These are phyloP conservation scores for Lepidium didymum DNA, from an alignment of 345 rosid species.

Conservation along the genomic window DNA sequence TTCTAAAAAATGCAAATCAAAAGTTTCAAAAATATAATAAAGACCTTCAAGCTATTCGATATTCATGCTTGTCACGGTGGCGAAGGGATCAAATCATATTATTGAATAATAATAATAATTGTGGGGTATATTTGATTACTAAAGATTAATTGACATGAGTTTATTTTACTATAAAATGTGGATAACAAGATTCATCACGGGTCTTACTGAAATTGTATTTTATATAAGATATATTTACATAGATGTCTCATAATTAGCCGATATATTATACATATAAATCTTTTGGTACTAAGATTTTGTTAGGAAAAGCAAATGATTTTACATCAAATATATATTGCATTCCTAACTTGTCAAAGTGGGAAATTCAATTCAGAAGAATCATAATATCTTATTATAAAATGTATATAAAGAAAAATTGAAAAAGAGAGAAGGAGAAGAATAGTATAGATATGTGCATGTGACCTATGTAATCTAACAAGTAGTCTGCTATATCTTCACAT, in stretches of 20 bases:
- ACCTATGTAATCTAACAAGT: conserved; percentile 1
- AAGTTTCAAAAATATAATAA: background rate
- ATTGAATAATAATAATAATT: background rate
- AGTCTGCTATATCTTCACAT: conserved; percentile 6
- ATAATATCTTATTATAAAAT: background rate
- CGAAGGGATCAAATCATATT: too few species aligned
- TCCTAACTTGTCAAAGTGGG: conserved; percentile 8
- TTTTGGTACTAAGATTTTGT: conserved; percentile 6
- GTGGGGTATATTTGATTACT: background rate
- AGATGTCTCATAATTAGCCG: background rate
- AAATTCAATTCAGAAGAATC: conserved; percentile 8
- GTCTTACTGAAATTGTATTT: background rate
- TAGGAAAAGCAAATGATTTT: conserved; percentile 19
- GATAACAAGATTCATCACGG: background rate
- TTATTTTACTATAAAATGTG: background rate
- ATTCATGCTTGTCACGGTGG: background rate
- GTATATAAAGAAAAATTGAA: background rate
- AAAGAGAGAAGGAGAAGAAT: background rate
- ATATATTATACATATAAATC: background rate
- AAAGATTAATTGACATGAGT: background rate
- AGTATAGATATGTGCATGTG: conserved; percentile 10
- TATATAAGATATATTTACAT: background rate
- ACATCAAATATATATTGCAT: background rate
- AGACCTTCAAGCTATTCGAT: background rate
- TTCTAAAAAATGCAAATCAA: background rate